Conservation (phyloP, 2,329 filamentous ascomycete genomes). For the Fusarium sp. region DNA sequence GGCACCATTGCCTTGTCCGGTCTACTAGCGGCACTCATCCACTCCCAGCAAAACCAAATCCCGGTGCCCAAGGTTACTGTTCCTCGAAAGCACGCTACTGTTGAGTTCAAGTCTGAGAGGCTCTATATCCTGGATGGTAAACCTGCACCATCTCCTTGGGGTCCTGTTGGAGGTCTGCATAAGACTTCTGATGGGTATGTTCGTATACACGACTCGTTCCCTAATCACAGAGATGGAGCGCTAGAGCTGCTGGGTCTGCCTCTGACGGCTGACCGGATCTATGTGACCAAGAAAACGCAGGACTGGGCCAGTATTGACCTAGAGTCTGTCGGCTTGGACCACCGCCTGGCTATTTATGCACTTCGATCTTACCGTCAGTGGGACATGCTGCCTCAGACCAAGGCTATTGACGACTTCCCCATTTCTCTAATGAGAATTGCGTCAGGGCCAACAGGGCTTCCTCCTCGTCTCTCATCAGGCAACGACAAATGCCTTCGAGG, state of each 20-base stretch:
- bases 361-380: neutral
- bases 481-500: constrained; percentile 6
- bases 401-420: neutral
- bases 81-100: neutral
- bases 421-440: neutral
- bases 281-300: constrained; percentile 1
- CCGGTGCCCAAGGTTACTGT: neutral
- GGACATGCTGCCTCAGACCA: constrained; percentile 4
- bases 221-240: neutral
- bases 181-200: neutral
- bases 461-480: neutral
- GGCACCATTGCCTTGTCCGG: neutral
- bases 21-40: neutral
- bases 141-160: neutral
- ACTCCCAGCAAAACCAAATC: neutral
- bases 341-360: neutral
- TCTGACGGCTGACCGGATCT: neutral
- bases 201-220: constrained; percentile 8
- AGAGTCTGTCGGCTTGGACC: neutral
- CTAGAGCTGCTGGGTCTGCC: neutral
- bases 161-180: neutral
- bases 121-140: neutral
- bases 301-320: constrained; percentile 7
- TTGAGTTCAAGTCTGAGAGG: constrained; percentile 2
- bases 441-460: neutral